A percentile compares a stretch with the other conserved stretches of the same genome.
phyloP scores from a whole-genome alignment of 306 rosid genomes.

The Cyamopsis tetragonoloba region DNA sequence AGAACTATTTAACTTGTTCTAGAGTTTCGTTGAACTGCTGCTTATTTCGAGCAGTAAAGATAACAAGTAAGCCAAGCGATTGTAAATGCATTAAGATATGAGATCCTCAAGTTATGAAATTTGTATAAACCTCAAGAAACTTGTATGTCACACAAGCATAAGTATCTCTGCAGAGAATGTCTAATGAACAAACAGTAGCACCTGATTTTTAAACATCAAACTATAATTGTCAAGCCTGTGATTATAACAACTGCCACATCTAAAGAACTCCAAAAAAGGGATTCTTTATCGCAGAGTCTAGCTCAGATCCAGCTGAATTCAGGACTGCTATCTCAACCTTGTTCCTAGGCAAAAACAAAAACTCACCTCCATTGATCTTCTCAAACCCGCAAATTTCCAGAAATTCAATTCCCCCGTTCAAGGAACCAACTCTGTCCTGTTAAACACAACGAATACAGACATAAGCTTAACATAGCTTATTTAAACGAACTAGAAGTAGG shows the following conservation, averaged over 20 bases:
- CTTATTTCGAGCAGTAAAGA: neutral
- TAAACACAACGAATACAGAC: neutral
- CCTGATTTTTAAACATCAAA: constrained; percentile 2
- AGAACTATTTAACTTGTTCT: too few species aligned
- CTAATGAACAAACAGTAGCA: constrained; percentile 12
- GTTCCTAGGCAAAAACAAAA: constrained; percentile 64
- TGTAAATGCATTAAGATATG: neutral
- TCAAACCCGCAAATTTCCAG: constrained; percentile 91
- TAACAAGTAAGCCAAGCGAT: neutral
- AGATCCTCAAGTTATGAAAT: neutral
- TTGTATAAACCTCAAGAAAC: constrained; percentile 5
- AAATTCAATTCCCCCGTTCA: constrained; percentile 82
- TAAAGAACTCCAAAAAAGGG: constrained; percentile 91
- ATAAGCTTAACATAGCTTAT: neutral
- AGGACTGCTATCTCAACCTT: constrained; percentile 75
- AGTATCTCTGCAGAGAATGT: neutral
- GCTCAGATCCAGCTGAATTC: constrained; percentile 80
- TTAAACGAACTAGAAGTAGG: neutral
- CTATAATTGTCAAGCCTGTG: constrained; percentile 13
- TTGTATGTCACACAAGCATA: neutral
- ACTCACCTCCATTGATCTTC: constrained; percentile 72
- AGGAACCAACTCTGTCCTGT: constrained; percentile 92
- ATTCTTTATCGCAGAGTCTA: constrained; percentile 89
- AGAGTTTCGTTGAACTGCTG: neutral
- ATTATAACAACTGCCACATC: constrained; percentile 18